A percentile compares a stretch with the other conserved stretches of the same genome.
These are phyloP conservation scores for Achaetomiella virescens DNA, from an alignment of 495 filamentous ascomycete genomes.

Conservation along the genomic window DNA sequence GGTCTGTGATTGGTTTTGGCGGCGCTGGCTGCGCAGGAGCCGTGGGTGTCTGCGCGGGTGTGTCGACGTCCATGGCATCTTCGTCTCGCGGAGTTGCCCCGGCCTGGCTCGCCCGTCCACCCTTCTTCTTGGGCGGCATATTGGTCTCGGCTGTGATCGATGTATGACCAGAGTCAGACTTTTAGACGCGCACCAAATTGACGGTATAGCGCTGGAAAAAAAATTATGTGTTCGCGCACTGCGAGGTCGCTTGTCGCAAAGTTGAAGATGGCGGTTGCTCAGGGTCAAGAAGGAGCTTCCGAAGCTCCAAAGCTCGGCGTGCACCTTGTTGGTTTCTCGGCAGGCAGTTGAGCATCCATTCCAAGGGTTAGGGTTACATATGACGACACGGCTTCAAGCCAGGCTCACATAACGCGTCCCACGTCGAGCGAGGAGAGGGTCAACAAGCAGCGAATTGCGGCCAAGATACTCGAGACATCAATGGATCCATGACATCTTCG, in stretches of 20 bases:
- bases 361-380: neutral
- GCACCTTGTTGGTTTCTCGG: constrained; percentile 9
- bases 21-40: constrained; percentile 31
- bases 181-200: neutral
- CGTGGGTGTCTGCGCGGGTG: constrained; percentile 39
- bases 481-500: neutral
- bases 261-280: neutral
- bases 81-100: constrained; percentile 39
- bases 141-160: neutral
- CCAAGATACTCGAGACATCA: neutral
- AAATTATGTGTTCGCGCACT: no score
- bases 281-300: neutral
- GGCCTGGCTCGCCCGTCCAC: constrained; percentile 32
- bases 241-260: neutral
- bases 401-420: neutral
- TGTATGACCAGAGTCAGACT: neutral
- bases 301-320: neutral
- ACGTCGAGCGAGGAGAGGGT: neutral
- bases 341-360: neutral
- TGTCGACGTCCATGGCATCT: constrained; percentile 48
- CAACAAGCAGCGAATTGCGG: neutral
- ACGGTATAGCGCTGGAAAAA: no score
- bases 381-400: neutral
- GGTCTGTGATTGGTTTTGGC: constrained; percentile 51
- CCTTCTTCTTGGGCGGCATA: constrained; percentile 75